Conservation (phyloP, 1,139 yeast species). For the Scheffersomyces stambukii region DNA sequence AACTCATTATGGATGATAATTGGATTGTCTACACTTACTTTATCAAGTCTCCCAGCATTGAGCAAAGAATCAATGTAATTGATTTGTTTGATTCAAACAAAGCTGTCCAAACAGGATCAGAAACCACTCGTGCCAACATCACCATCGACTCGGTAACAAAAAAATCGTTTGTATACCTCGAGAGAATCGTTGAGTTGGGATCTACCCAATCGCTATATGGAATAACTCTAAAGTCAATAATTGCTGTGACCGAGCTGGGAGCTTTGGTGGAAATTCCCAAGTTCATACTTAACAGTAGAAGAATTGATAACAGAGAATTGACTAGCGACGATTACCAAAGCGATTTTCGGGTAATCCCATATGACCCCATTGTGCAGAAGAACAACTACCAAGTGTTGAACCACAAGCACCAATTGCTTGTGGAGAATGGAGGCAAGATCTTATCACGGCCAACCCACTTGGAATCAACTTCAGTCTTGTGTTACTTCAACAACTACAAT, state of each 20-base stretch:
- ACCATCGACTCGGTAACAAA: constrained; percentile 29
- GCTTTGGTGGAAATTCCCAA: constrained; percentile 73
- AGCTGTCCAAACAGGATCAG: constrained; percentile 14
- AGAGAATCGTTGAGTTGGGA: constrained; percentile 45
- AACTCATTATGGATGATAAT: constrained; percentile 70
- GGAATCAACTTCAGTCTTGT: constrained; percentile 77
- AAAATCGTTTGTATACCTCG: constrained; percentile 62
- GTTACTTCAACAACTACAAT: constrained; percentile 60
- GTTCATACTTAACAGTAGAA: constrained; percentile 54
- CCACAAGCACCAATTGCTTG: constrained; percentile 28
- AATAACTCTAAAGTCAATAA: constrained; percentile 65
- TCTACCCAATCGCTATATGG: constrained; percentile 69
- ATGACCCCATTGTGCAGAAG: constrained; percentile 57
- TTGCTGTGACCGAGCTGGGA: constrained; percentile 57
- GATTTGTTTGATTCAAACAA: constrained; percentile 72
- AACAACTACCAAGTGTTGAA: constrained; percentile 40
- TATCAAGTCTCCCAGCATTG: constrained; percentile 45
- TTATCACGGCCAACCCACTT: constrained; percentile 62
- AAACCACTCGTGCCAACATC: no score
- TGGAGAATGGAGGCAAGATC: constrained; percentile 19
- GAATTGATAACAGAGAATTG: constrained; percentile 53
- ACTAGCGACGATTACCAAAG: constrained; percentile 48
- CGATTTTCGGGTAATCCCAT: constrained; percentile 62
- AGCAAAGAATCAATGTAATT: constrained; percentile 62
- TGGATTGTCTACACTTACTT: constrained; percentile 75